These are phyloP conservation scores for Magnusiomyces fungicola DNA, from an alignment of 1,139 yeast genomes.

Conservation along the genomic window DNA sequence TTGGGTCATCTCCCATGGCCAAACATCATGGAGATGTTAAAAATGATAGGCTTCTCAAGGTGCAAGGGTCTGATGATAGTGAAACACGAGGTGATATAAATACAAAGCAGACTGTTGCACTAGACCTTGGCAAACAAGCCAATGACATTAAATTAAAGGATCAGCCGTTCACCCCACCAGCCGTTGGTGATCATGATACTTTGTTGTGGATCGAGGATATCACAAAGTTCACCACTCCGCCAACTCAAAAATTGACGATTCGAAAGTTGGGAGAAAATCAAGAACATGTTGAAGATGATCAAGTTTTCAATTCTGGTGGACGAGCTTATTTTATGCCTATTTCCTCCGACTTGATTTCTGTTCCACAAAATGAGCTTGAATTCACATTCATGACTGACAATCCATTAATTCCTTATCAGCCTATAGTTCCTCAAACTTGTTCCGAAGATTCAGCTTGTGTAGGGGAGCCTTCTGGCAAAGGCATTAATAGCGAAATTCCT, in stretches of 20 bases:
- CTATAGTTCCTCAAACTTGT: neutral
- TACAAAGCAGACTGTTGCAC: too few relatives aligned
- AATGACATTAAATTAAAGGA: too few relatives aligned
- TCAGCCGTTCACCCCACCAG: constrained; percentile 9
- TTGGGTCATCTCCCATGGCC: too few relatives aligned
- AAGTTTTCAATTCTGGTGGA: neutral
- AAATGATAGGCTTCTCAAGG: too few relatives aligned
- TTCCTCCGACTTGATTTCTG: neutral
- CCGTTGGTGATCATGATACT: constrained; percentile 11
- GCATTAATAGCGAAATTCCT: neutral
- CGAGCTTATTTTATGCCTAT: constrained; percentile 4
- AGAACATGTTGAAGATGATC: too few relatives aligned
- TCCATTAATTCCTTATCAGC: constrained; percentile 3
- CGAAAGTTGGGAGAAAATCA: constrained; percentile 3
- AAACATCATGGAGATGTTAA: too few relatives aligned
- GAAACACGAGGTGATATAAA: too few relatives aligned
- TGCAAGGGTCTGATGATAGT: too few relatives aligned
- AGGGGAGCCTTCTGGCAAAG: too few relatives aligned
- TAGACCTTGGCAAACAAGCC: too few relatives aligned
- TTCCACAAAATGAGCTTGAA: constrained; percentile 12
- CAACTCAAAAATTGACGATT: constrained; percentile 5
- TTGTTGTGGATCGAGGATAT: constrained; percentile 12
- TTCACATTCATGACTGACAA: constrained; percentile 16
- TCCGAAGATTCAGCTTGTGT: too few relatives aligned
- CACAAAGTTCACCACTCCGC: constrained; percentile 4